Evolutionary conservation across 225 moss, liverwort and hornwort species (phyloP).

Genomic region (Bryum argenteum): DNA sequence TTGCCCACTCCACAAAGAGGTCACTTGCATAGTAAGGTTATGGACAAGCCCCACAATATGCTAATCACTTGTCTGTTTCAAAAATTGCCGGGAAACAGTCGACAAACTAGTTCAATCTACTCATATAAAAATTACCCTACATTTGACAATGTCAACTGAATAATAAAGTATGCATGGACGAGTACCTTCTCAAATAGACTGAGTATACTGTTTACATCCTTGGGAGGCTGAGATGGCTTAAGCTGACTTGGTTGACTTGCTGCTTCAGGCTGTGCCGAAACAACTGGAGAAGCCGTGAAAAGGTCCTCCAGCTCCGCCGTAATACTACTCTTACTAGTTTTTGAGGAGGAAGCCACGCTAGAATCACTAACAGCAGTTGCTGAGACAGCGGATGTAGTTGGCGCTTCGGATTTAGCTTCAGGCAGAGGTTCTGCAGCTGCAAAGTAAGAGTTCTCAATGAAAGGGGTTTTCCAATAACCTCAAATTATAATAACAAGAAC

Average conservation of each 20-base stretch:
- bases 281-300: slow-evolving; percentile 67
- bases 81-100: neutral
- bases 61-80: neutral
- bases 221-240: slow-evolving; percentile 47
- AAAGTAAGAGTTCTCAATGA: slow-evolving; percentile 37
- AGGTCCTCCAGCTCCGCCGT: slow-evolving; percentile 88
- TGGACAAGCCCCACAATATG: slow-evolving; percentile 5
- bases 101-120: no score
- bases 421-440: slow-evolving; percentile 76
- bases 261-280: slow-evolving; percentile 56
- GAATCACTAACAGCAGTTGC: slow-evolving; percentile 44
- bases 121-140: neutral
- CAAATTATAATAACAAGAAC: neutral
- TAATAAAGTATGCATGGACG: neutral
- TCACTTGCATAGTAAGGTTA: slow-evolving; percentile 11
- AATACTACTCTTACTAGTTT: slow-evolving; percentile 53
- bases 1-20: slow-evolving; percentile 12
- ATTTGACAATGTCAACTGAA: neutral
- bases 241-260: slow-evolving; percentile 46
- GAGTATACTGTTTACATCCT: slow-evolving; percentile 87
- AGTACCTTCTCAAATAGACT: slow-evolving; percentile 89
- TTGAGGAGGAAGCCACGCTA: slow-evolving; percentile 38
- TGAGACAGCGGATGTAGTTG: slow-evolving; percentile 43
- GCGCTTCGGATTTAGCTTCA: slow-evolving; percentile 43
- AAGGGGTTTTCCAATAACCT: neutral